A percentile compares a stretch with the other conserved stretches of the same genome.
These are phyloP conservation scores for Fusarium penzigii DNA, from an alignment of 2,329 filamentous ascomycete species.

Conservation along the genomic window DNA sequence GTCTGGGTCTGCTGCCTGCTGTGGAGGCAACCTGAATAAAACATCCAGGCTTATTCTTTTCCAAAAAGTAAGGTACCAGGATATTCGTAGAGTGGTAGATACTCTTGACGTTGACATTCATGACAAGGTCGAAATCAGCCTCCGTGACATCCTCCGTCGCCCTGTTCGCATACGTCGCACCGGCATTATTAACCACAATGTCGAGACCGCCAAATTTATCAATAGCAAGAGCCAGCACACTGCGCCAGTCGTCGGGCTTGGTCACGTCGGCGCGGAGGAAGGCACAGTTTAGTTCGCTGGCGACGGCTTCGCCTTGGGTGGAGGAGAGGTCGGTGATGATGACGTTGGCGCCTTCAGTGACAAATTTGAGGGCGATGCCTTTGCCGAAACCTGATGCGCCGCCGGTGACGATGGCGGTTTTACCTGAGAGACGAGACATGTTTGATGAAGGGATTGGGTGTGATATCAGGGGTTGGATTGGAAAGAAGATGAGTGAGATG, in stretches of 20 bases:
- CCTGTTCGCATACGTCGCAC: conserved; percentile 60
- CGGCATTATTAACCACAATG: conserved; percentile 63
- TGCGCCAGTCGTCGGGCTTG: conserved; percentile 53
- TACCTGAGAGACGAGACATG: conserved; percentile 40
- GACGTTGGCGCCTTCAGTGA: too few species aligned
- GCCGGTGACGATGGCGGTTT: conserved; percentile 50
- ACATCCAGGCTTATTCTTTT: conserved; percentile 55
- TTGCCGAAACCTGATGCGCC: conserved; percentile 57
- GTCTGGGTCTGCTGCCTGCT: conserved; percentile 57
- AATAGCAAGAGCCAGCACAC: conserved; percentile 45
- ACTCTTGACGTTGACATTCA: conserved; percentile 69
- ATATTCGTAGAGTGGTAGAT: conserved; percentile 62
- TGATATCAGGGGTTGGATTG: background rate
- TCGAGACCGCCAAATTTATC: conserved; percentile 54
- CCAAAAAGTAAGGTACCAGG: conserved; percentile 61
- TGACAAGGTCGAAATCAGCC: conserved; percentile 65
- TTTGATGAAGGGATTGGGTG: conserved; percentile 4
- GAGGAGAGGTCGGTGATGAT: conserved; percentile 63
- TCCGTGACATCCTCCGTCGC: conserved; percentile 65
- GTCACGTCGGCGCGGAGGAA: conserved; percentile 53
- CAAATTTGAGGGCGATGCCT: too few species aligned
- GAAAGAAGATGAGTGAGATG: background rate
- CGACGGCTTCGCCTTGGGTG: conserved; percentile 50
- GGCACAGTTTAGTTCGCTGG: conserved; percentile 43
- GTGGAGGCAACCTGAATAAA: conserved; percentile 70